Base-by-base conservation (phyloP, 2,329 filamentous ascomycete genomes). In the Colletotrichum orchidophilum region DNA sequence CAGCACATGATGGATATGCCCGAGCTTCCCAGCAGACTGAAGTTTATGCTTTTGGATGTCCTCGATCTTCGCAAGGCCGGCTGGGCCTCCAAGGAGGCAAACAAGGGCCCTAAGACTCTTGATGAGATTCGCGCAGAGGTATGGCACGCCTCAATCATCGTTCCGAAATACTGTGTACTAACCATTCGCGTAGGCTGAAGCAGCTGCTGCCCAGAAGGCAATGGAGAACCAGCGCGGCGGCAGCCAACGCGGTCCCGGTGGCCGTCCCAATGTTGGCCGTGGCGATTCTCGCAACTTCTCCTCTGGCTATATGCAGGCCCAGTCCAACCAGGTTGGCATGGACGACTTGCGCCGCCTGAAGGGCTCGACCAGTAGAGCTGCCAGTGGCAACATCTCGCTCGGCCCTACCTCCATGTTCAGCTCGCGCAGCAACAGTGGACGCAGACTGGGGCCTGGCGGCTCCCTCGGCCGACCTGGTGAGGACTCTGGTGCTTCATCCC, bases 61-160 rank as follows among this genome's bases (percentile, higher is more conserved):
- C 81, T 97, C 68, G 96, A 99, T 80, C 87, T 99, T 74, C 92
- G 96, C 75, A 90, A 83, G 79, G 85, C 87, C 63, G 87, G 89
- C 80, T 99, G 96, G 96, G 83, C 88, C 72, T 95, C 94, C 68
- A 98, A 97, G 87, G 94, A 97, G 80, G 85, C 86, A 64, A 93
- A 95, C 84, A 98, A 98, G 87, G 96, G 96, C 46, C 96, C 96
- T 70, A 98, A 98, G 91, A 99, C 96, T 9, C 93, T 99, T 63
- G 91, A 95, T 4, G 94, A 98, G 84, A 94, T 99, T 75, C 94
- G 95, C 80, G 92, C 92, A 75, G 92, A 94, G 83, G 90, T 91
- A 84, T 78, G 87, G 35, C 39, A 21, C n/a, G n/a, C 39, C 26
- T 39, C 8, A 62, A 33, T 21, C 7, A n/a, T 61, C 55, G 9